Evolutionary conservation across 2,329 filamentous ascomycete genomes (phyloP).

Genomic region (Alternaria consortialis): DNA sequence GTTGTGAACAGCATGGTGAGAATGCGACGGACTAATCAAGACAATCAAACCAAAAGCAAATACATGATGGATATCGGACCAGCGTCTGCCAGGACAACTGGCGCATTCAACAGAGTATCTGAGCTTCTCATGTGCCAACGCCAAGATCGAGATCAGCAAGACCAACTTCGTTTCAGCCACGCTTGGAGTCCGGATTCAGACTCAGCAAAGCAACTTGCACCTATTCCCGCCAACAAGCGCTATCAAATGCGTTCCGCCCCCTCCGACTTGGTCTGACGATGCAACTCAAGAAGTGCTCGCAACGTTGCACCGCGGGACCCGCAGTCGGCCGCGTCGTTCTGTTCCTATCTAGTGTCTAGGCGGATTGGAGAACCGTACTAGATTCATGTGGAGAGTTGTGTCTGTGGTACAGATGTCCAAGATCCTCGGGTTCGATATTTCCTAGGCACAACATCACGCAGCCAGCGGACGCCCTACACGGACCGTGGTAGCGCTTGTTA

Average conservation of each 20-base stretch:
- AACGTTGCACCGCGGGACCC: slow-evolving; percentile 15
- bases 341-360: slow-evolving; percentile 8
- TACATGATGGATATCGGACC: not conserved
- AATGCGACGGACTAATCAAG: not conserved
- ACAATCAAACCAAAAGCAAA: not conserved
- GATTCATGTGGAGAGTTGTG: slow-evolving; percentile 13
- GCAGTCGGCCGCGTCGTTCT: slow-evolving; percentile 5
- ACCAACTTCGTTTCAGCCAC: slow-evolving; percentile 39
- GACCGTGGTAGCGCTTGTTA: slow-evolving; percentile 22
- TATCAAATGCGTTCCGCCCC: slow-evolving; percentile 7
- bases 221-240: slow-evolving; percentile 24
- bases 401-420: slow-evolving; percentile 13
- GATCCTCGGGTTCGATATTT: slow-evolving; percentile 13
- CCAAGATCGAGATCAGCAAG: slow-evolving; percentile 35
- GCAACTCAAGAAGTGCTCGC: slow-evolving; percentile 7
- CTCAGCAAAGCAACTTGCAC: slow-evolving; percentile 16
- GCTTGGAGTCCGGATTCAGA: slow-evolving; percentile 24
- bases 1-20: not conserved
- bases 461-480: slow-evolving; percentile 31
- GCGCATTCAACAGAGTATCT: slow-evolving; percentile 8
- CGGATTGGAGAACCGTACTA: slow-evolving; percentile 6
- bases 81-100: slow-evolving; percentile 6
- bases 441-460: slow-evolving; percentile 12
- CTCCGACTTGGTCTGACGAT: slow-evolving; percentile 7
- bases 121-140: slow-evolving; percentile 16